These are phyloP conservation scores for Phytophthora fragariae DNA, from an alignment of 352 stramenopile species.

Conservation along the genomic window DNA sequence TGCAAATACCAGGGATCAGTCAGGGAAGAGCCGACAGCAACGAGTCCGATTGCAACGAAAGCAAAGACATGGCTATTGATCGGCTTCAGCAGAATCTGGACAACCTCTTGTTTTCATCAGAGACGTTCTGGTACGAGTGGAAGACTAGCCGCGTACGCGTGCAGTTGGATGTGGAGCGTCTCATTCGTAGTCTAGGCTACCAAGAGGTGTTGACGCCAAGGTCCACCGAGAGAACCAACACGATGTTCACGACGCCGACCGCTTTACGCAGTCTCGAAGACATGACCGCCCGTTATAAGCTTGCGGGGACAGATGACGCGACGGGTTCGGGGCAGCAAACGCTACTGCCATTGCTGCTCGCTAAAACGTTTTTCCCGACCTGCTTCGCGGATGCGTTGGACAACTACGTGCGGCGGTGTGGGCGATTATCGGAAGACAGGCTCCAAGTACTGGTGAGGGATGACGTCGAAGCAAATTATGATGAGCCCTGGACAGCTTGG, in stretches of 20 bases:
- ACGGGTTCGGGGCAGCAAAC: neutral
- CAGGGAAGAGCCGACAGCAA: neutral
- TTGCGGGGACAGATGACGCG: neutral
- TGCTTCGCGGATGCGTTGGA: conserved; percentile 28
- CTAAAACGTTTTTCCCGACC: conserved; percentile 50
- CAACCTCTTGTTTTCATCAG: conserved; percentile 22
- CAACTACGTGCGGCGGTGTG: conserved; percentile 12
- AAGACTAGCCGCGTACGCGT: conserved; percentile 40
- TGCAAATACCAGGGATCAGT: neutral
- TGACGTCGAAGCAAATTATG: neutral
- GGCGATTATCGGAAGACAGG: neutral
- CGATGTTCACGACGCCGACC: conserved; percentile 3
- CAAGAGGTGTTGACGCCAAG: conserved; percentile 12
- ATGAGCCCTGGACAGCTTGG: conserved; percentile 16
- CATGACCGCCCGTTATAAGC: conserved; percentile 4
- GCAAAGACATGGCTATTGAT: conserved; percentile 11
- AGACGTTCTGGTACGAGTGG: conserved; percentile 61
- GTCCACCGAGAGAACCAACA: neutral
- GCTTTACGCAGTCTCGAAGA: conserved; percentile 18
- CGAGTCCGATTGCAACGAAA: conserved; percentile 3
- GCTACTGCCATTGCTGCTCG: conserved; percentile 37
- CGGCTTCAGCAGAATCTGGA: conserved; percentile 21
- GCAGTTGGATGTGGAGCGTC: conserved; percentile 25
- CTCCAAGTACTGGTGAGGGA: neutral
- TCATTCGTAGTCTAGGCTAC: conserved; percentile 26